Evolutionary conservation across 306 rosid species (phyloP), one percentile per base, ranked within the genome.

Genomic region (Phaseolus lunatus): DNA sequence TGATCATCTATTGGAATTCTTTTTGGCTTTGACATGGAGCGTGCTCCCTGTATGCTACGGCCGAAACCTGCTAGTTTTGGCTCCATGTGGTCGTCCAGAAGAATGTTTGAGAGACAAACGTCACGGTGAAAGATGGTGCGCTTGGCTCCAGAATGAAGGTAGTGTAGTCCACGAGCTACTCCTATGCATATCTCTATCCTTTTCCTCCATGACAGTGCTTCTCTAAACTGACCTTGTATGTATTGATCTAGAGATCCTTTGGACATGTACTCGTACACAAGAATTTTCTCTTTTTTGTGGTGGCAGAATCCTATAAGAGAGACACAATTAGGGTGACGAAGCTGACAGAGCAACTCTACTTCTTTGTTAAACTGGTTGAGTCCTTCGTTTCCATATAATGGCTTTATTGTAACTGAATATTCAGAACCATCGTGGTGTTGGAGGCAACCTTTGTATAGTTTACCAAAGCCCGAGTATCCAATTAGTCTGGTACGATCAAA

Each of bases 61-160:
- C 43, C 5, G 3, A 80, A 73, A 54, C 0, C 44, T 13, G 35
- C 0, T 0, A 80, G 68, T 58, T 66, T 80, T 2, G 80, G 80
- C 1, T 33, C 44, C 53, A 80, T 29, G 18, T 73, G 31, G 20
- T n/a, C 0, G 31, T 73, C 80, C 72, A 45, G 14, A 14, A 77
- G 57, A 45, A 77, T 54, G 29, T 1, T 19, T 0, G 0, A 0
- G 1, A 12, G 26, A 2, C 18, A 54, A 0, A 23, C 3, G 39
- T 71, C 2, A 9, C 65, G 20, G 12, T 45, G 65, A n/a, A 77
- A 1, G 33, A 77, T 14, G 58, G 57, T 7, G 45, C 45, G 61
- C 63, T 82, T 82, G 24, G 48, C n/a, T 24, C 82, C 79, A 0
- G 70, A 1, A 10, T 82, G 85, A 71, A 82, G 79, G 50, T 64